Base-by-base conservation (phyloP, 2,329 filamentous ascomycete species). In the Fusarium newnesense region DNA sequence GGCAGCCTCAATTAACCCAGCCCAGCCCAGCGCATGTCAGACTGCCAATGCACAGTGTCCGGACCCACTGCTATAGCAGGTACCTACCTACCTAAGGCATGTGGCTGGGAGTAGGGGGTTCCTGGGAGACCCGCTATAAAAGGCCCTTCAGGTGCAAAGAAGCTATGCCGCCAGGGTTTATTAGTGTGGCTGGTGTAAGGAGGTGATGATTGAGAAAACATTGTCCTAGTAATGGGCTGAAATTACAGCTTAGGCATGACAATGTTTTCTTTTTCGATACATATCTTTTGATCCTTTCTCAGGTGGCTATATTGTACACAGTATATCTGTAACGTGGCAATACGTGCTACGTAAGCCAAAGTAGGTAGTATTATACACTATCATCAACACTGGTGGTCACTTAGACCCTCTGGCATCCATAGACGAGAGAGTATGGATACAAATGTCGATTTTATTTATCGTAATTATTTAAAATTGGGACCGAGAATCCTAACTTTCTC, bases 81-180 rank as follows among this genome's bases (percentile, higher is more conserved):
- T 28, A 24, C 24, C 24, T 24, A 24, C 24, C 24, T 24, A 24
- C 24, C 24, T 24, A 60, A 39, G 61, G 61, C 67, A 60, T 76
- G 75, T 75, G 75, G 74, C 75, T 77, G 62, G 75, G 66, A 61
- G 59, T 70, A 77, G 61, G 75, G 66, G 70, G 60, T 66, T 60
- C 74, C 68, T 69, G 60, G 44, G 40, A 46, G 70, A 40, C 49
- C 64, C 59, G 52, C 65, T 69, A 52, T 57, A 74, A 72, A 76
- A 67, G 67, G 61, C 61, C 66, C 63, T 69, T 56, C 34, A 28
- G 50, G 32, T 40, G 36, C 19, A n/a, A 28, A 58, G 18, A 47
- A 52, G 60, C 72, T 76, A 76, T 56, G 67, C 52, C 40, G 30
- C 63, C 26, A n/a, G 36, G 26, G 39, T n/a, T 39, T 44, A 44